Conservation (phyloP, 768 basidiomycete species). For the Leccinum sublutescens region DNA sequence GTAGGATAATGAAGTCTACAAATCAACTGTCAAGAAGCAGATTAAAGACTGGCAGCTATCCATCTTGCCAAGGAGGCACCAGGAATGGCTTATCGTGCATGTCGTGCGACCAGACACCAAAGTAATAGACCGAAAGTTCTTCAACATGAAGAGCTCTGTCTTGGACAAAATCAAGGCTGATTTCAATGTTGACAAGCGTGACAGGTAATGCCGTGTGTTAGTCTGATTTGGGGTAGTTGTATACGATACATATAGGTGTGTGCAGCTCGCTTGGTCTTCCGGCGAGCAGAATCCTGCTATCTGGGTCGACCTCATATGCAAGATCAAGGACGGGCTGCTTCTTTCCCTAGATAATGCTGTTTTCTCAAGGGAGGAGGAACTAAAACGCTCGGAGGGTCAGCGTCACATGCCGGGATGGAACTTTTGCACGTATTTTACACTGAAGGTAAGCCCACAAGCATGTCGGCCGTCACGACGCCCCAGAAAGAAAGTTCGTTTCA, state of each 20-base stretch:
- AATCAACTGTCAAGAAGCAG: slow-evolving; percentile 71
- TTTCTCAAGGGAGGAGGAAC: slow-evolving; percentile 82
- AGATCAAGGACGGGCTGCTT: slow-evolving; percentile 88
- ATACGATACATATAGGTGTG: slow-evolving; percentile 52
- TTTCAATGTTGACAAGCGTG: slow-evolving; percentile 86
- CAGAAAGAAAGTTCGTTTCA: slow-evolving; percentile 32
- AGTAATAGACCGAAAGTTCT: slow-evolving; percentile 61
- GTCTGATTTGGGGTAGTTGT: slow-evolving; percentile 5
- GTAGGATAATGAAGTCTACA: slow-evolving; percentile 74
- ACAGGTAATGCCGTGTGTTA: slow-evolving; percentile 47
- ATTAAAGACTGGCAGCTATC: slow-evolving; percentile 89
- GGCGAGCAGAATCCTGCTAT: slow-evolving; percentile 71
- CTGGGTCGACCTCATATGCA: slow-evolving; percentile 87
- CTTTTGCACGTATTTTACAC: slow-evolving; percentile 94
- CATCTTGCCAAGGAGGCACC: slow-evolving; percentile 67
- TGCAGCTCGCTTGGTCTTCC: slow-evolving; percentile 75
- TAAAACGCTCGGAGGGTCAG: slow-evolving; percentile 85
- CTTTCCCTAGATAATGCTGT: slow-evolving; percentile 80
- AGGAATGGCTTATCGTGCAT: slow-evolving; percentile 93
- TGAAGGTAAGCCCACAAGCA: slow-evolving; percentile 65
- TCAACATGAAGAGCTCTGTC: slow-evolving; percentile 81
- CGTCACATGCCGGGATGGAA: slow-evolving; percentile 97
- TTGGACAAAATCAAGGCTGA: slow-evolving; percentile 89
- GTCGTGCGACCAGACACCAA: slow-evolving; percentile 73
- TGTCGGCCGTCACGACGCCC: neutral